These are phyloP conservation scores for Chenopodium formosanum DNA, from an alignment of 148 eudicot species.

Conservation along the genomic window DNA sequence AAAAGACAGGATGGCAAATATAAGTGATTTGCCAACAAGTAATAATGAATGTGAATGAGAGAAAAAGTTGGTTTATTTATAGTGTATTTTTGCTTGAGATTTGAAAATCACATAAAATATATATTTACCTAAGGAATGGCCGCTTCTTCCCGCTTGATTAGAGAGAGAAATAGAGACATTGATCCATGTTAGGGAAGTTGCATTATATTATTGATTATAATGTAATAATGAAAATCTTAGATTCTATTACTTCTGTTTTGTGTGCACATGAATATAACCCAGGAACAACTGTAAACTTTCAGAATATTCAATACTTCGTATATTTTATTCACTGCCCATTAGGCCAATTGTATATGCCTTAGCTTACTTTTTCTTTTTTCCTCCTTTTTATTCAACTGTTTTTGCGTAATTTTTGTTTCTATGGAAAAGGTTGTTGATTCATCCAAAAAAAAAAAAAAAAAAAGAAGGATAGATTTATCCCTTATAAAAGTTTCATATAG, in stretches of 20 bases:
- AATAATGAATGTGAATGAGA: not conserved
- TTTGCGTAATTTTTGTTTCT: not conserved
- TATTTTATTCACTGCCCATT: not conserved
- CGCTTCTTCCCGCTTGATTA: slow-evolving; percentile 9
- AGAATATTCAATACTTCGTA: not conserved
- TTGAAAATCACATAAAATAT: slow-evolving; percentile 16
- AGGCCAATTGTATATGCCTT: not conserved
- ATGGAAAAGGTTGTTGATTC: no score
- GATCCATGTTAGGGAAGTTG: not conserved
- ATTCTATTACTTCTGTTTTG: not conserved
- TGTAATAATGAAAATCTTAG: not conserved
- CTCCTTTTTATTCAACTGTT: no score
- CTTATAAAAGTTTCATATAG: no score
- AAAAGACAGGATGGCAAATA: not conserved
- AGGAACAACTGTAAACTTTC: not conserved
- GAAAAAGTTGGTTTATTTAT: slow-evolving; percentile 18
- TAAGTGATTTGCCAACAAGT: slow-evolving; percentile 8
- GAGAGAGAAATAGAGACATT: slow-evolving; percentile 11
- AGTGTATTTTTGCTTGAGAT: slow-evolving; percentile 3
- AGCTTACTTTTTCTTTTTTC: no score
- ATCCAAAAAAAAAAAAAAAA: no score
- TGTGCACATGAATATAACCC: not conserved
- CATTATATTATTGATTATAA: not conserved
- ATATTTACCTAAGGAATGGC: slow-evolving; percentile 2
- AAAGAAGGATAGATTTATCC: no score